Percentiles rank a stretch among this genome's conserved stretches.
These are phyloP conservation scores for Babesia ovata DNA, from an alignment of 169 alveolate species.

Conservation along the genomic window DNA sequence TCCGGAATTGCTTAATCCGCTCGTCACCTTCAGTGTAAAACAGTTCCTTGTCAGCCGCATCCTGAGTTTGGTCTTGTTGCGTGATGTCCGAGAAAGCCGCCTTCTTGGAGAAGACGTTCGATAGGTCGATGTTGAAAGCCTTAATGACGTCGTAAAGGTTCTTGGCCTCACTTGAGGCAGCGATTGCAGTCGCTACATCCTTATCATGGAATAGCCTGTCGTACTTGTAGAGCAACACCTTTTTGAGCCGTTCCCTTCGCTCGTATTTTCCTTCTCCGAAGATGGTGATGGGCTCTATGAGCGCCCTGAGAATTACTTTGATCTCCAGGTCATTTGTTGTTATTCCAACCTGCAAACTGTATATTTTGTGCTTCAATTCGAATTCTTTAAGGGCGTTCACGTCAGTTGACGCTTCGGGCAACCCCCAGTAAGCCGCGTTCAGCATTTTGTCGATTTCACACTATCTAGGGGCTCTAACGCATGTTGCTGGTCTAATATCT, in stretches of 20 bases:
- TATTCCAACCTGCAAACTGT: constrained; percentile 72
- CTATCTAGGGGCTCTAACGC: no score
- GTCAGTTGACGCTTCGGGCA: constrained; percentile 44
- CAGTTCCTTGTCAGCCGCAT: constrained; percentile 59
- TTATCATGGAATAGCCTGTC: constrained; percentile 68
- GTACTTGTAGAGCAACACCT: constrained; percentile 68
- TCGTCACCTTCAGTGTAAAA: constrained; percentile 77
- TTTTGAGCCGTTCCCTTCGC: constrained; percentile 75
- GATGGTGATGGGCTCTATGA: constrained; percentile 76
- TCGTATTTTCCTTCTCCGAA: constrained; percentile 82
- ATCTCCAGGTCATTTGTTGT: constrained; percentile 76
- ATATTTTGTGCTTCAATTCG: constrained; percentile 71
- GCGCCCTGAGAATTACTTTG: constrained; percentile 70
- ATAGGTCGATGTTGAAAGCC: constrained; percentile 76
- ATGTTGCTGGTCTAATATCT: no score
- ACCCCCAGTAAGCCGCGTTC: constrained; percentile 46
- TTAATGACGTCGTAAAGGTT: constrained; percentile 72
- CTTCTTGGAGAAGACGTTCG: constrained; percentile 66
- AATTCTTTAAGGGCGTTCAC: constrained; percentile 71
- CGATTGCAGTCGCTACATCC: constrained; percentile 53
- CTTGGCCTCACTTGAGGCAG: constrained; percentile 73
- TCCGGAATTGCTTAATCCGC: constrained; percentile 58
- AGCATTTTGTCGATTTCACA: constrained; percentile 8
- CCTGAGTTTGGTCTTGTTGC: constrained; percentile 49
- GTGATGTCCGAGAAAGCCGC: constrained; percentile 51